phyloP scores from a whole-genome alignment of 441 rosid species.

The Jatropha podagrica region DNA sequence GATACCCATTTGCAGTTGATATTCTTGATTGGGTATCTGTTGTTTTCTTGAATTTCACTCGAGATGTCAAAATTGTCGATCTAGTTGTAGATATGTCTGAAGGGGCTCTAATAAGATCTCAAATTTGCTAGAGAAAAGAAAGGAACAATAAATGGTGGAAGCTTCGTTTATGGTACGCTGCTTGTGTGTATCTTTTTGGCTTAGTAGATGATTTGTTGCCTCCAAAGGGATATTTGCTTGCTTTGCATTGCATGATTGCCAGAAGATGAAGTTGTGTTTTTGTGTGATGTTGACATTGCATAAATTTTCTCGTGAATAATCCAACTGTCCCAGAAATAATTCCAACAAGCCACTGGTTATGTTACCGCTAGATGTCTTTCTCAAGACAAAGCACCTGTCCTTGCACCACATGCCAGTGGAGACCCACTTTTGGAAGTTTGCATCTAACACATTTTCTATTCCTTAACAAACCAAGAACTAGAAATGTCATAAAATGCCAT shows the following conservation, averaged over 20 bases:
- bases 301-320: slow-evolving; percentile 25
- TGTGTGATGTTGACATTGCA: slow-evolving; percentile 19
- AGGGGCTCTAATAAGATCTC: too few species aligned
- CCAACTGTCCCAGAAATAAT: slow-evolving; percentile 2
- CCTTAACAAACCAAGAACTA: background rate
- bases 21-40: too few species aligned
- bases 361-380: background rate
- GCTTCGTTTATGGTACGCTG: too few species aligned
- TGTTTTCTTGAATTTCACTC: background rate
- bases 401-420: background rate
- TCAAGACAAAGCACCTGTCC: background rate
- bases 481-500: background rate
- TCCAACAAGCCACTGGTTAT: background rate
- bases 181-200: too few species aligned
- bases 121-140: too few species aligned
- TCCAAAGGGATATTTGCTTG: too few species aligned
- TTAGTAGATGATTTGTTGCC: too few species aligned
- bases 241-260: too few species aligned
- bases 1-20: background rate
- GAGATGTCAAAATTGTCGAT: too few species aligned
- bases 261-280: background rate
- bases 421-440: background rate
- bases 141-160: too few species aligned
- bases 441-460: background rate
- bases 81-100: too few species aligned